Evolutionary conservation across 2,329 filamentous ascomycete genomes (phyloP).

Genomic region (Colletotrichum filicis): DNA sequence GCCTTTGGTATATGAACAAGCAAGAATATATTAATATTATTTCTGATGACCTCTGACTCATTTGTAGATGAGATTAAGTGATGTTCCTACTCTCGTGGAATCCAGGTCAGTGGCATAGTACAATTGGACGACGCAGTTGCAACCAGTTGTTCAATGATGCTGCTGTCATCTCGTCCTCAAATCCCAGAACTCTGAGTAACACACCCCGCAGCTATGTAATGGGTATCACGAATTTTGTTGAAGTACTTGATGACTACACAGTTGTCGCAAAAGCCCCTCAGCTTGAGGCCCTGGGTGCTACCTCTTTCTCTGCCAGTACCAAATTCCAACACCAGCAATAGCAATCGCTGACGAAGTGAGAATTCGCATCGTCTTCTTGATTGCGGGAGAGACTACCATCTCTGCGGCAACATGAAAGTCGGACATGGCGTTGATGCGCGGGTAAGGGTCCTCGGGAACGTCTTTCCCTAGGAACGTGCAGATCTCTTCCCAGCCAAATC

Average conservation of each 20-base stretch:
- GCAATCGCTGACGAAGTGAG: slow-evolving; percentile 11
- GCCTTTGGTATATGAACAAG: too few species aligned
- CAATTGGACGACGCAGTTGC: too few species aligned
- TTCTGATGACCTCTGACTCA: too few species aligned
- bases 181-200: too few species aligned
- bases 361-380: slow-evolving; percentile 25
- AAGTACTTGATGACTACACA: background rate
- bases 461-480: slow-evolving; percentile 45
- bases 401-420: slow-evolving; percentile 32
- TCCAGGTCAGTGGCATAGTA: too few species aligned
- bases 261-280: background rate
- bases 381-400: slow-evolving; percentile 26
- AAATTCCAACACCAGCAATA: slow-evolving; percentile 3
- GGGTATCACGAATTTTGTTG: background rate
- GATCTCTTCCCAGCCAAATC: slow-evolving; percentile 49
- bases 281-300: background rate
- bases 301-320: slow-evolving; percentile 27
- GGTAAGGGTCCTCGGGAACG: slow-evolving; percentile 44
- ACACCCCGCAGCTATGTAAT: background rate
- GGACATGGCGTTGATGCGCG: slow-evolving; percentile 35
- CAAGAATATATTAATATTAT: too few species aligned
- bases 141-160: too few species aligned
- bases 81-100: too few species aligned
- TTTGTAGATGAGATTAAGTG: too few species aligned
- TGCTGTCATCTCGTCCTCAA: too few species aligned